Evolutionary conservation across 169 alveolate genomes (phyloP).

Genomic region (Plasmodium cynomolgi): DNA sequence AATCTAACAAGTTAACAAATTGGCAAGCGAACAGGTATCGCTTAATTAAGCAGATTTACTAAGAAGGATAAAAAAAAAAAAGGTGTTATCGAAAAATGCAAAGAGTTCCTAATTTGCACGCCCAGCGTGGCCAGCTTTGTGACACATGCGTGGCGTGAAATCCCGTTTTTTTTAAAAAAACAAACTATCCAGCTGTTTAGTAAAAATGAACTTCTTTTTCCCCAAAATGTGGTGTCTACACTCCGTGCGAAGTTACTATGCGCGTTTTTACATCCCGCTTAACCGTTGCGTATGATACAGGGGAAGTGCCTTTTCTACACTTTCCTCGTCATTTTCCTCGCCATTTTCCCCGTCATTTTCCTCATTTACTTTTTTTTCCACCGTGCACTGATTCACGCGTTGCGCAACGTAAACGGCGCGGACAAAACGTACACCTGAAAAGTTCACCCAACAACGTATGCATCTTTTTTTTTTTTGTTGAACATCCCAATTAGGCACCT

Average conservation of each 20-base stretch:
- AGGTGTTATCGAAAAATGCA: background rate
- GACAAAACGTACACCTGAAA: background rate
- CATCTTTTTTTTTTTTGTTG: background rate
- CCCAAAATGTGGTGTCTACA: background rate
- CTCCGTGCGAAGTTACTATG: background rate
- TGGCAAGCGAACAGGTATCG: background rate
- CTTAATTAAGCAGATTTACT: background rate
- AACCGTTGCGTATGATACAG: background rate
- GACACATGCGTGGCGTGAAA: constrained; percentile 2
- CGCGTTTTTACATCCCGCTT: background rate
- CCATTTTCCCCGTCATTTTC: background rate
- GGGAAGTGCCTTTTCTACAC: background rate
- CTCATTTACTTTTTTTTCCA: background rate
- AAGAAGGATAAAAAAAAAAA: constrained; percentile 11
- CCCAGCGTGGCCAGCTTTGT: constrained; percentile 3
- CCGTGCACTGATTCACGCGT: background rate
- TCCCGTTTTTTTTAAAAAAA: background rate
- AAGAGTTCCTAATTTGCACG: background rate
- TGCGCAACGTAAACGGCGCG: background rate
- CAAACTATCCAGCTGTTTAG: background rate
- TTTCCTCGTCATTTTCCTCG: background rate
- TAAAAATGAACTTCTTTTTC: background rate
- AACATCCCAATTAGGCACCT: background rate
- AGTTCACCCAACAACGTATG: background rate
- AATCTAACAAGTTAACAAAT: background rate